Conservation (phyloP, 306 rosid genomes). For the Cicer judaicum region DNA sequence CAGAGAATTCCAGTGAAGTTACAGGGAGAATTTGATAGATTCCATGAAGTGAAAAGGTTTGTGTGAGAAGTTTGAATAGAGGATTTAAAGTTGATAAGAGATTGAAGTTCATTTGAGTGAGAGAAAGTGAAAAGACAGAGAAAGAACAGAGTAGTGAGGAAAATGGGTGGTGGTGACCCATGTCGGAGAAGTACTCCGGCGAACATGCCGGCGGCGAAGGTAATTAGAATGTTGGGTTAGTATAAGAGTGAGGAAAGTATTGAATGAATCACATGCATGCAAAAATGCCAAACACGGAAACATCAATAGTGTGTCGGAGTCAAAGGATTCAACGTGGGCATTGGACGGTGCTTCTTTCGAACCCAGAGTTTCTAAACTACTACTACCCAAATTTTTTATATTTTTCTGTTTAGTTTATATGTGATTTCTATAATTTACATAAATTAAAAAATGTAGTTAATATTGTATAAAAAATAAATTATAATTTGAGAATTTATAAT, state of each 20-base stretch:
- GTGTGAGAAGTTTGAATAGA: conserved; percentile 52
- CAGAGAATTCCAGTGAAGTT: conserved; percentile 68
- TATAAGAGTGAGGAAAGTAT: conserved; percentile 31
- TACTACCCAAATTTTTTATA: too few species aligned
- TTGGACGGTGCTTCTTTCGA: conserved; percentile 33
- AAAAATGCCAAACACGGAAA: conserved; percentile 9
- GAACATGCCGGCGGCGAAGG: conserved; percentile 49
- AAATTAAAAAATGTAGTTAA: too few species aligned
- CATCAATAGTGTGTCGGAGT: conserved; percentile 18
- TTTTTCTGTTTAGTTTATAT: too few species aligned
- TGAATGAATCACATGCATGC: conserved; percentile 40
- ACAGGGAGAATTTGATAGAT: conserved; percentile 43
- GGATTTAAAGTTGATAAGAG: conserved; percentile 57
- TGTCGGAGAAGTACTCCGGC: conserved; percentile 41
- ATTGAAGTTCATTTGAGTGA: conserved; percentile 55
- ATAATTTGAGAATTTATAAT: too few species aligned
- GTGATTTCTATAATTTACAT: too few species aligned
- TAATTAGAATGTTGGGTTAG: not conserved
- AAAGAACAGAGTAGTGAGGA: conserved; percentile 47
- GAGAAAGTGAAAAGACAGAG: conserved; percentile 46
- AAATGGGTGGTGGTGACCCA: conserved; percentile 21
- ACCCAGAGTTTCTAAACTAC: too few species aligned
- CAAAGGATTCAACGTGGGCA: not conserved
- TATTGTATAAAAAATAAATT: too few species aligned
- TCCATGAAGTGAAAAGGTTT: conserved; percentile 65